These are phyloP conservation scores for Cylindrotheca fusiformis DNA, from an alignment of 108 stramenopile species.

Conservation along the genomic window DNA sequence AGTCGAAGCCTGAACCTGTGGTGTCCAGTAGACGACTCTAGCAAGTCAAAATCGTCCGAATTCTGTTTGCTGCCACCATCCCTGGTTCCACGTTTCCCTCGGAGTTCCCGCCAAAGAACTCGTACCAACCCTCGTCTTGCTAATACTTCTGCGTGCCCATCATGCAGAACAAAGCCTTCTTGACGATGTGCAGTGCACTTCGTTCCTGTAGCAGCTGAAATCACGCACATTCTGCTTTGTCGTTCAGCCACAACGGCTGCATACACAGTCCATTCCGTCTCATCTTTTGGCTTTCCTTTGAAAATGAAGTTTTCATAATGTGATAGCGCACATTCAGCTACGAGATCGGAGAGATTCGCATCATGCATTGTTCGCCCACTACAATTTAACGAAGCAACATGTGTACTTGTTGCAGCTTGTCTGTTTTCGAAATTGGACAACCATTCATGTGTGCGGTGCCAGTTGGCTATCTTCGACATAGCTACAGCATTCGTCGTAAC, in stretches of 20 bases:
- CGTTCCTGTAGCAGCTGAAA: slow-evolving; percentile 80
- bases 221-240: slow-evolving; percentile 25
- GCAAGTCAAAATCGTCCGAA: background rate
- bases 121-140: slow-evolving; percentile 78
- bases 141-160: slow-evolving; percentile 92
- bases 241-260: slow-evolving; percentile 73
- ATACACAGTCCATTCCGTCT: slow-evolving; percentile 84
- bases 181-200: slow-evolving; percentile 69
- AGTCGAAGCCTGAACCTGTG: slow-evolving; percentile 3
- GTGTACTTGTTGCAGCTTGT: background rate
- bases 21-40: background rate
- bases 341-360: slow-evolving; percentile 12
- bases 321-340: slow-evolving; percentile 46
- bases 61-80: background rate
- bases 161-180: slow-evolving; percentile 73
- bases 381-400: background rate
- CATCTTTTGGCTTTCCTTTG: slow-evolving; percentile 68
- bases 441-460: background rate
- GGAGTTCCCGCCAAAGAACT: slow-evolving; percentile 72
- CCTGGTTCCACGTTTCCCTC: too few relatives aligned
- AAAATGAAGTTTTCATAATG: slow-evolving; percentile 57
- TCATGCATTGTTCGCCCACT: background rate
- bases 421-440: background rate
- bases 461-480: too few relatives aligned
- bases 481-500: too few relatives aligned